phyloP scores from a whole-genome alignment of 1,139 yeast species.

The Yamadazyma sp. region DNA sequence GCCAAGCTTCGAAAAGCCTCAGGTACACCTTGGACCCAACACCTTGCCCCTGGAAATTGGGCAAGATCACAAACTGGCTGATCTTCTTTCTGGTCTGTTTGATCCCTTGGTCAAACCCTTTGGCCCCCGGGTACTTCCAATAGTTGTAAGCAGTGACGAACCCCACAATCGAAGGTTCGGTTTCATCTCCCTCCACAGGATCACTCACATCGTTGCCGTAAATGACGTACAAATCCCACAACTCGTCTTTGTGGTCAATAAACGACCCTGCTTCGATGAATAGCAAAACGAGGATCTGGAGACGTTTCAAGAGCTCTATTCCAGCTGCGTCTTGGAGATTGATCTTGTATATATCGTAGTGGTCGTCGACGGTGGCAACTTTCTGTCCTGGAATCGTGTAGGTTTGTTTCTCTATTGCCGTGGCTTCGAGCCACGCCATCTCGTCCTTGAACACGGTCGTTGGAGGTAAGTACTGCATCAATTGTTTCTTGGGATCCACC shows the following conservation, averaged over 20 bases:
- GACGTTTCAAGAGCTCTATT: conserved; percentile 59
- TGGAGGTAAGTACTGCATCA: conserved; percentile 61
- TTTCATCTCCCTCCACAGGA: conserved; percentile 28
- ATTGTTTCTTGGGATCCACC: conserved; percentile 50
- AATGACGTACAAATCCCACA: conserved; percentile 66
- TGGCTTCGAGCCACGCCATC: conserved; percentile 59
- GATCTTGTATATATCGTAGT: conserved; percentile 38
- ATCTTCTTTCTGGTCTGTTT: conserved; percentile 66
- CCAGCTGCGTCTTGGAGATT: conserved; percentile 42
- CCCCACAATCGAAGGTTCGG: conserved; percentile 58
- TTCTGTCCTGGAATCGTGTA: conserved; percentile 51
- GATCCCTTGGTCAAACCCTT: conserved; percentile 51
- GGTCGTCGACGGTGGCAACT: conserved; percentile 33
- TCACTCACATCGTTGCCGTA: conserved; percentile 30
- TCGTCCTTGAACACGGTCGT: conserved; percentile 64
- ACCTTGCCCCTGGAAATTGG: conserved; percentile 71
- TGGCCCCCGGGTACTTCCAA: conserved; percentile 68
- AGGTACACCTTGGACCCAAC: conserved; percentile 71
- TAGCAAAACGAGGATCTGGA: conserved; percentile 76
- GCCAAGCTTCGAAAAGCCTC: conserved; percentile 55
- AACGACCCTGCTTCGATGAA: conserved; percentile 94
- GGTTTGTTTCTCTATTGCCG: conserved; percentile 46
- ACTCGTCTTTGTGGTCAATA: conserved; percentile 71
- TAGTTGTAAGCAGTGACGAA: conserved; percentile 83
- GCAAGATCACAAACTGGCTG: conserved; percentile 83